A percentile compares a stretch with the other conserved stretches of the same genome.
Evolutionary conservation across 768 basidiomycete species (phyloP).

Genomic region (Tricholoma terreum): DNA sequence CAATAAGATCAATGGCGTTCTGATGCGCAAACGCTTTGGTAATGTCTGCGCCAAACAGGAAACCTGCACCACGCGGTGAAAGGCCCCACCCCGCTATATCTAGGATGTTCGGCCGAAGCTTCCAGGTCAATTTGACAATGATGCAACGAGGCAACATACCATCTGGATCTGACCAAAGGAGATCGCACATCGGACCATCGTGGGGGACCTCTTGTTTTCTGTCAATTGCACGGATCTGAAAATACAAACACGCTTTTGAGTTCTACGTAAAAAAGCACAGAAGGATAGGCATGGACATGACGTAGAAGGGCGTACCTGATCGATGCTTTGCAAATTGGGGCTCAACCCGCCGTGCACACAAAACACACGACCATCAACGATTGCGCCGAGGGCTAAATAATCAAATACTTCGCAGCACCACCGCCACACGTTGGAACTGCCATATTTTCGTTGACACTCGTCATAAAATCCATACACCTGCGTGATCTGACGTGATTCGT

Average conservation of each 20-base stretch:
- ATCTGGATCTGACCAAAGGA: constrained; percentile 99
- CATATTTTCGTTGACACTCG: constrained; percentile 96
- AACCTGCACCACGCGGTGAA: constrained; percentile 97
- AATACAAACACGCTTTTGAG: neutral
- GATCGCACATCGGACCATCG: constrained; percentile 97
- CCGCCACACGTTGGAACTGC: constrained; percentile 90
- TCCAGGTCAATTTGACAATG: neutral
- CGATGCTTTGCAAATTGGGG: constrained; percentile 80
- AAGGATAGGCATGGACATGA: neutral
- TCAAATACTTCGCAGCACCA: constrained; percentile 99
- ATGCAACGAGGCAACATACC: constrained; percentile 44
- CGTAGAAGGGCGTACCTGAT: constrained; percentile 60
- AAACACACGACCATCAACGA: constrained; percentile 96
- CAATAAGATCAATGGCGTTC: constrained; percentile 93
- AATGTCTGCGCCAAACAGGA: constrained; percentile 90
- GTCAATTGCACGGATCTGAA: constrained; percentile 89
- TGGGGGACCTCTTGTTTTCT: constrained; percentile 97
- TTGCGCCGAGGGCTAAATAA: constrained; percentile 89
- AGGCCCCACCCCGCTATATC: constrained; percentile 95
- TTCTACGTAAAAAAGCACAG: neutral
- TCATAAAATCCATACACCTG: constrained; percentile 96
- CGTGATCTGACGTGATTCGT: constrained; percentile 96
- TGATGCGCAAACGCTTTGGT: constrained; percentile 86
- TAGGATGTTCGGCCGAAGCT: constrained; percentile 22
- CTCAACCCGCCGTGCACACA: constrained; percentile 97